Conservation (phyloP, 192 early-diverging fungal genomes). For the Umbelopsis sp. region DNA sequence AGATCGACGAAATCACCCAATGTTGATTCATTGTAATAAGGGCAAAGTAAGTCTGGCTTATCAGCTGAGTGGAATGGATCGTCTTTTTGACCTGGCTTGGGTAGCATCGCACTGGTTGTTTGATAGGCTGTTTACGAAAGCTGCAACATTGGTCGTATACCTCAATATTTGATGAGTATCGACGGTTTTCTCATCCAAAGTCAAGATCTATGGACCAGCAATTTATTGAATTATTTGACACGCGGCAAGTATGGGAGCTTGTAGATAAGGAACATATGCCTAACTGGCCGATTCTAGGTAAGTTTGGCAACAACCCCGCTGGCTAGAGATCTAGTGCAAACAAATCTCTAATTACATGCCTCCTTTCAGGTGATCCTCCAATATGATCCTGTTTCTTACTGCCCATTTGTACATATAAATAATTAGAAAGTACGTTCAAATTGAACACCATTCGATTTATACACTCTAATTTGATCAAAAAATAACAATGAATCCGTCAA, state of each 20-base stretch:
- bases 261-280: conserved; percentile 63
- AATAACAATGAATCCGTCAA: too few relatives aligned
- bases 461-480: too few relatives aligned
- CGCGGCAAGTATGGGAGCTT: conserved; percentile 65
- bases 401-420: too few relatives aligned
- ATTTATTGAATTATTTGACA: conserved; percentile 83
- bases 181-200: conserved; percentile 86
- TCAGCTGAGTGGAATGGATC: not conserved
- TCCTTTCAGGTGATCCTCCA: too few relatives aligned
- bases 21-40: conserved; percentile 97
- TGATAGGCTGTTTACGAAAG: conserved; percentile 94
- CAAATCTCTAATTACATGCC: too few relatives aligned
- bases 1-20: conserved; percentile 76
- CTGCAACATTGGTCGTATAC: conserved; percentile 93
- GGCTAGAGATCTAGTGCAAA: too few relatives aligned
- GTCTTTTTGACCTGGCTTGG: not conserved
- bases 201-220: conserved; percentile 85
- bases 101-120: conserved; percentile 93
- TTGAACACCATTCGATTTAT: too few relatives aligned
- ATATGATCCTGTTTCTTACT: too few relatives aligned
- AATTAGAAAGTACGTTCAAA: too few relatives aligned
- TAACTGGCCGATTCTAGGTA: conserved; percentile 67
- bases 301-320: not conserved
- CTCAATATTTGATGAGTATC: conserved; percentile 98
- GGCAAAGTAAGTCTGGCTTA: conserved; percentile 65